Evolutionary conservation across 2,329 filamentous ascomycete species (phyloP).

Genomic region (Parafenestella ontariensis): DNA sequence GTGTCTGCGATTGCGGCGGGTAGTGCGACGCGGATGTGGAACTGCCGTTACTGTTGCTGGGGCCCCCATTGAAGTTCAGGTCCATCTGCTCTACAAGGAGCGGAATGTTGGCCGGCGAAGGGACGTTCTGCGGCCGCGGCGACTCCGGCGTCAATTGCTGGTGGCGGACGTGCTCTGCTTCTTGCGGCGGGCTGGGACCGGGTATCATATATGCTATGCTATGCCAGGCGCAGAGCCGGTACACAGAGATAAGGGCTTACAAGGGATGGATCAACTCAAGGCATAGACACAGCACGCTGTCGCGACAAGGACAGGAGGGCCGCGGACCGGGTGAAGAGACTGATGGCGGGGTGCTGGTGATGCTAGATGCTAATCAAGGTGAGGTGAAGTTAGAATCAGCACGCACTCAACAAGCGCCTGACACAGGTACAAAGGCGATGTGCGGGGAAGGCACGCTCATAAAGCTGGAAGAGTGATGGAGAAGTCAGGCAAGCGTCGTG

Average conservation of each 20-base stretch:
- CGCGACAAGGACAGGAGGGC: constrained; percentile 22
- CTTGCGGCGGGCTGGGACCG: constrained; percentile 61
- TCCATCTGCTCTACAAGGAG: constrained; percentile 76
- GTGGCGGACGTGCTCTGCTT: constrained; percentile 67
- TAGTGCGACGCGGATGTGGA: constrained; percentile 41
- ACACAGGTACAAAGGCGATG: constrained; percentile 13
- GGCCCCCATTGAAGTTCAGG: constrained; percentile 72
- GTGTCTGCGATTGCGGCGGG: constrained; percentile 42
- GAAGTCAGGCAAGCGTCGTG: constrained; percentile 17
- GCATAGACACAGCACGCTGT: constrained; percentile 26
- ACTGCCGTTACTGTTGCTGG: constrained; percentile 61
- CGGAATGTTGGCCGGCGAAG: constrained; percentile 72
- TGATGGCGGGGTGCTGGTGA: constrained; percentile 22
- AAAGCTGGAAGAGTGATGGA: constrained; percentile 20
- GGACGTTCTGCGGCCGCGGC: constrained; percentile 72
- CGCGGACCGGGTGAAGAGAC: constrained; percentile 13
- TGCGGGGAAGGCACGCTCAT: constrained; percentile 16
- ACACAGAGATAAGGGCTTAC: constrained; percentile 12
- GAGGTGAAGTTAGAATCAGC: not conserved
- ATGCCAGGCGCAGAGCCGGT: constrained; percentile 27
- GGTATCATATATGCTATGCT: constrained; percentile 63
- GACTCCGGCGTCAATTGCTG: constrained; percentile 73
- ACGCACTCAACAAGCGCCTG: not conserved
- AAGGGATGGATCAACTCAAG: constrained; percentile 22
- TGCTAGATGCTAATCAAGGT: constrained; percentile 15